Base-by-base conservation (phyloP, 306 rosid species). In the Cucurbita pepo region DNA sequence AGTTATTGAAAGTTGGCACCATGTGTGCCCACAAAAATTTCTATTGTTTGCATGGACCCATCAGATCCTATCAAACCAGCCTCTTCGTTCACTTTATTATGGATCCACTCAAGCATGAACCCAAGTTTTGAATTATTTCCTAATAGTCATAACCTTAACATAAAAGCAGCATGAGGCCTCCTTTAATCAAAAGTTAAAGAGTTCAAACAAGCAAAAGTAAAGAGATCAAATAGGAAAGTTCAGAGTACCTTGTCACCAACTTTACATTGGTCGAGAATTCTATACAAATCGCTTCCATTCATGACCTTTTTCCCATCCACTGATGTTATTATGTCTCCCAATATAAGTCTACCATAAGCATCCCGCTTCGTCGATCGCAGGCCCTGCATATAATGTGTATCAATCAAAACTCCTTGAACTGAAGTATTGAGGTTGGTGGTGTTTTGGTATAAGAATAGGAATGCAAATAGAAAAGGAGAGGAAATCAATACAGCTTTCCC, bases 191-290 rank as follows among this genome's bases (percentile, higher is more conserved):
- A 21, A 56, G 37, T 56, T 56, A 19, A 57, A 11, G 10, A 30
- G 64, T 30, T 11, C 5, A 16, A 71, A 38, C 7, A 64, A 71
- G 56, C 56, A 59, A 37, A 10, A 52, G 60, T 16, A 66, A 44
- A 59, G 34, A 37, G 15, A 61, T 30, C 18, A 15, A 38, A 60
- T 1, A 7, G 53, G 59, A 9, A 43, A 71, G 36, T 21, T n/a
- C 8, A 53, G 76, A 59, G 5, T 88, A 91, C 99, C 97, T 85
- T 84, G 1, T 95, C 99, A n/a, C 95, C 97, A 56, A 95, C 97
- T 81, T 91, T 82, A 72, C 95, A 95, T 79, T 95, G 96, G 80
- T 95, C 99, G 71, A 95, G 95, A 85, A 89, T 85, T 91, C 99
- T 88, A 84, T 95, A 95, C 86, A 91, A 83, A 76, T 95, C 99